Base-by-base conservation (phyloP, 352 stramenopile species). In the Lagenidium sp. region DNA sequence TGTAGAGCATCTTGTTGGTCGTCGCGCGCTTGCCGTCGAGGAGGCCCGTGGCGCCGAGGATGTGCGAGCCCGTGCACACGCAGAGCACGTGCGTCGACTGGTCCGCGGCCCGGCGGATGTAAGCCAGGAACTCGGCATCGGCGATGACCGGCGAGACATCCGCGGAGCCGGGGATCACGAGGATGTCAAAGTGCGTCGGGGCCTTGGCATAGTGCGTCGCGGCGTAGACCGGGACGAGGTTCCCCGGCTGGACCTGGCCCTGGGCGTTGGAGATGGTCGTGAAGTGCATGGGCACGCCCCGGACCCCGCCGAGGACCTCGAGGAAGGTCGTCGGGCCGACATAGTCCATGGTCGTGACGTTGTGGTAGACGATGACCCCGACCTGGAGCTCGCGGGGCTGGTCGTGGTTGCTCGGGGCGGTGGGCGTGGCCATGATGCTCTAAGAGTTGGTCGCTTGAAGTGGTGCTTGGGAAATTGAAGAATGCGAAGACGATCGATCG, bases 1-100 rank as follows among this genome's bases (percentile, higher is more conserved):
- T 40, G 45, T 71, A 82, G 22, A 47, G 57, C 22, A 75, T 55
- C 43, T 84, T 84, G 63, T 84, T 84, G 47, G 71, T 82, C n/a
- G 71, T 84, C 31, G 71, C 68, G 34, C 41, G 47, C 22, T 60
- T 65, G 15, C 54, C 60, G 26, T 71, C 65, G 21, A 84, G 37
- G 13, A 72, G 52, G 4, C 68, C 71, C 6, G 63, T 64, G 8
- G 57, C 49, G 6, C 59, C 68, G 34, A 84, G 50, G 26, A 81
- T 60, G 1, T 53, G 52, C 1, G 65, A 64, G 3, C 71, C 71
- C 18, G 71, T 82, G 53, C 71, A 84, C 43, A 84, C 66, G 1
- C 56, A 76, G 25, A 84, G 40, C 41, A 84, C 66, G 41, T 59
- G 37, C 22, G 50, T 60, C 4, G 65, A 57, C 1, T 39, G 38